These are phyloP conservation scores for Ophiostoma populinum DNA, from an alignment of 2,329 filamentous ascomycete genomes.

Conservation along the genomic window DNA sequence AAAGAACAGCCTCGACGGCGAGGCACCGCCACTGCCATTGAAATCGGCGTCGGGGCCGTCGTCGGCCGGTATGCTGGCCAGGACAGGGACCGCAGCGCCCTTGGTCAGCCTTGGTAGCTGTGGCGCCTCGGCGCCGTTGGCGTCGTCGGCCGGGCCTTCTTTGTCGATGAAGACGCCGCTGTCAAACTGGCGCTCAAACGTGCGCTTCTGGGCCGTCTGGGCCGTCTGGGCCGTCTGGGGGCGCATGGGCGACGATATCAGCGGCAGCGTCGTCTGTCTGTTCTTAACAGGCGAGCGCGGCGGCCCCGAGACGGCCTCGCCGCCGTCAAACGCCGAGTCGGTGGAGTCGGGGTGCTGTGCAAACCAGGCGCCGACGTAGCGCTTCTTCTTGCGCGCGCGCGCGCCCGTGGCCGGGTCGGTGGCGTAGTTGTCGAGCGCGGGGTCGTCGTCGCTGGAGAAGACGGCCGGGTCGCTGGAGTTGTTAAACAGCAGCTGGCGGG, in stretches of 20 bases:
- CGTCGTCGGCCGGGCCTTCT: slow-evolving; percentile 25
- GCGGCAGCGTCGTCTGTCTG: not conserved
- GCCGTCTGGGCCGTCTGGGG: slow-evolving; percentile 13
- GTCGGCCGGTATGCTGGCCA: too few species aligned
- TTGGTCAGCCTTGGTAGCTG: too few species aligned
- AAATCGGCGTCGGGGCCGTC: too few species aligned
- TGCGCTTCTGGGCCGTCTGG: slow-evolving; percentile 30
- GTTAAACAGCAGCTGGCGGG: slow-evolving; percentile 20
- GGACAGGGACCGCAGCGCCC: too few species aligned
- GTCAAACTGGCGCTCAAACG: slow-evolving; percentile 42
- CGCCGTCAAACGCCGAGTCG: slow-evolving; percentile 10
- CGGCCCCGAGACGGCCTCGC: not conserved
- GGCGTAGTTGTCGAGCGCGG: slow-evolving; percentile 46
- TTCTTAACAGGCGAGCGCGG: not conserved
- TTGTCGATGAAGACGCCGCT: slow-evolving; percentile 50
- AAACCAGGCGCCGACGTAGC: slow-evolving; percentile 52
- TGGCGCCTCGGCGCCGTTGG: too few species aligned
- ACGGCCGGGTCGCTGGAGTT: slow-evolving; percentile 55
- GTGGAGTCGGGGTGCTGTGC: slow-evolving; percentile 25
- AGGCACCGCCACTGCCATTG: too few species aligned
- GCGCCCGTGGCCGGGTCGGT: slow-evolving; percentile 18
- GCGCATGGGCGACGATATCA: slow-evolving; percentile 10
- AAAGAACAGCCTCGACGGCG: too few species aligned
- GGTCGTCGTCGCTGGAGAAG: slow-evolving; percentile 58
- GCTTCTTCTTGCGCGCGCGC: slow-evolving; percentile 36